These are phyloP conservation scores for Boletus austroedulis DNA, from an alignment of 1,284 basidiomycete species.

Conservation along the genomic window DNA sequence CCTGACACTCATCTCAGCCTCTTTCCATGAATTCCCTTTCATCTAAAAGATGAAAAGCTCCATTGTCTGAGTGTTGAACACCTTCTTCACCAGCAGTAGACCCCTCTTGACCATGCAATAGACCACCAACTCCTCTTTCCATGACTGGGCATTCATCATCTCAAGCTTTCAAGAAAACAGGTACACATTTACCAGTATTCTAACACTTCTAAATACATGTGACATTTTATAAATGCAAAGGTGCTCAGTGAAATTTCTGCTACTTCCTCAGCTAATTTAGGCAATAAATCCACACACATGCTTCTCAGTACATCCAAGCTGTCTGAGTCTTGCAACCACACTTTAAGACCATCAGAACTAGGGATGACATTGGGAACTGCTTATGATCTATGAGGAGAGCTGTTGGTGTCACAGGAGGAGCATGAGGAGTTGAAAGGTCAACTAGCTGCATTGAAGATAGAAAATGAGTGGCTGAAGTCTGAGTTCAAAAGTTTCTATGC, in stretches of 20 bases:
- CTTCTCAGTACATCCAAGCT: background rate
- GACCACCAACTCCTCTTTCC: background rate
- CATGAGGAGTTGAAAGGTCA: background rate
- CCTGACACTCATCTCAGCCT: background rate
- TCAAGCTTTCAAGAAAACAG: background rate
- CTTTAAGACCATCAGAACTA: background rate
- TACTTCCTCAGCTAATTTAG: background rate
- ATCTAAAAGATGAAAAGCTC: background rate
- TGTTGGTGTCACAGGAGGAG: background rate
- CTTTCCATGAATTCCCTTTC: background rate
- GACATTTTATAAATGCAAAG: background rate
- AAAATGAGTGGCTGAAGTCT: background rate
- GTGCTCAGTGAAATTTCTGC: background rate
- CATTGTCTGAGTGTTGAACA: background rate
- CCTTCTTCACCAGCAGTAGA: background rate
- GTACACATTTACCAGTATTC: background rate
- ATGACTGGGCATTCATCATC: background rate
- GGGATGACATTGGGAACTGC: background rate
- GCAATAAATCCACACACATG: background rate
- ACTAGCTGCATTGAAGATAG: background rate
- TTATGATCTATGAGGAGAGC: background rate
- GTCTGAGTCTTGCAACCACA: background rate
- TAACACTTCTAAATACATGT: background rate
- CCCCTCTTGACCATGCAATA: background rate
- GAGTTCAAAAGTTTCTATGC: background rate